Conservation (phyloP, 495 filamentous ascomycete genomes). For the Penicillium turbatum region DNA sequence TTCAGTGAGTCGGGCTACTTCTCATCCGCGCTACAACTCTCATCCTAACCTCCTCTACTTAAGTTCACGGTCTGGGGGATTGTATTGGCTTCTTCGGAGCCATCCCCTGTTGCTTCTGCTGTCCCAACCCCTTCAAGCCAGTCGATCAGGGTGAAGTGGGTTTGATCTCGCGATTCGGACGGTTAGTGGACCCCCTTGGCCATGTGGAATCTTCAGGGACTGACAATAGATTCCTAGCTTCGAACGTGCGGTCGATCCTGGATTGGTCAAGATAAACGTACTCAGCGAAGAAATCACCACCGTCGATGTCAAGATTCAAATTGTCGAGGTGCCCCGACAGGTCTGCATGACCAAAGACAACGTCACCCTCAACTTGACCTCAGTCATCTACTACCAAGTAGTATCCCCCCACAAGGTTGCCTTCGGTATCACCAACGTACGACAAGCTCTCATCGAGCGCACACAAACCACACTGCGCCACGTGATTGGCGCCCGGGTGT, state of each 20-base stretch:
- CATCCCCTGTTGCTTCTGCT: slow-evolving; percentile 86
- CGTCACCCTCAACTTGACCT: slow-evolving; percentile 86
- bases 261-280: slow-evolving; percentile 97
- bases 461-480: slow-evolving; percentile 98
- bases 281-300: slow-evolving; percentile 83
- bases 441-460: slow-evolving; percentile 91
- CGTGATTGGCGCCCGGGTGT: slow-evolving; percentile 90
- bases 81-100: slow-evolving; percentile 78
- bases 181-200: slow-evolving; percentile 31
- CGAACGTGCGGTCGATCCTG: slow-evolving; percentile 93
- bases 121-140: slow-evolving; percentile 96
- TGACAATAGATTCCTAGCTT: slow-evolving; percentile 47
- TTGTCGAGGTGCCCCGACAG: slow-evolving; percentile 94
- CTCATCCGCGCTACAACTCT: background rate
- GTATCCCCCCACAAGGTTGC: slow-evolving; percentile 92
- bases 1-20: slow-evolving; percentile 62
- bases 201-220: background rate
- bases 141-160: slow-evolving; percentile 91
- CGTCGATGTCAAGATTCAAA: slow-evolving; percentile 99
- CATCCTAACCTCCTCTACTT: slow-evolving; percentile 1
- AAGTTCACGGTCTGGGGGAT: slow-evolving; percentile 71
- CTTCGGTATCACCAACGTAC: slow-evolving; percentile 93
- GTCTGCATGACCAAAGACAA: slow-evolving; percentile 99
- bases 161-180: slow-evolving; percentile 91
- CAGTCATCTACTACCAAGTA: slow-evolving; percentile 99